phyloP scores from a whole-genome alignment of 83 land plant genomes.

The Larix sibirica region DNA sequence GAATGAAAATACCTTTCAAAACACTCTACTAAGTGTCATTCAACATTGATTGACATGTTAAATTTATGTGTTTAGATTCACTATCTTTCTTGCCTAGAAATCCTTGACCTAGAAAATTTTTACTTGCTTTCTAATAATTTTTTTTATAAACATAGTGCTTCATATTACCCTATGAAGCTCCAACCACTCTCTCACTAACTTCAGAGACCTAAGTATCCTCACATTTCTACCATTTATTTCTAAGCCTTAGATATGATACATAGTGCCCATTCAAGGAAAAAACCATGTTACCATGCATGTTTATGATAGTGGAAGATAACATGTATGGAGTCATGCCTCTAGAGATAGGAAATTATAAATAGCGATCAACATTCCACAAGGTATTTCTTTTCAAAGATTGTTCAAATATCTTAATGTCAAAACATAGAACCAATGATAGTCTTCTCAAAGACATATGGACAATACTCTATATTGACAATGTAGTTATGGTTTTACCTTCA shows the following conservation, averaged over 20 bases:
- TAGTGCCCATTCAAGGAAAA: constrained; percentile 63
- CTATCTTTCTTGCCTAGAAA: background rate
- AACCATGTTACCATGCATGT: constrained; percentile 73
- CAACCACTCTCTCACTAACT: constrained; percentile 68
- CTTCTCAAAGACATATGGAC: constrained; percentile 75
- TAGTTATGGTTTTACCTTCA: no score
- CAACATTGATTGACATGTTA: background rate
- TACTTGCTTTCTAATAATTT: constrained; percentile 30
- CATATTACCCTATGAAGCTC: constrained; percentile 81
- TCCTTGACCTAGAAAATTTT: constrained; percentile 7
- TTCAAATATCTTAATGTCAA: constrained; percentile 85
- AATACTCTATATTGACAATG: no score
- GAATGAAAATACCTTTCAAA: background rate
- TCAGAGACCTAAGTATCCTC: constrained; percentile 86
- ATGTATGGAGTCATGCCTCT: constrained; percentile 72
- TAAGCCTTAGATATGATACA: constrained; percentile 59
- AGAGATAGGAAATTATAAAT: constrained; percentile 79
- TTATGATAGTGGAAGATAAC: constrained; percentile 68
- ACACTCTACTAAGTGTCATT: background rate
- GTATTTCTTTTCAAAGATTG: constrained; percentile 58
- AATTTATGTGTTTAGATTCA: background rate
- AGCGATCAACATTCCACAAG: constrained; percentile 71
- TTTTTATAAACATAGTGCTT: constrained; percentile 75
- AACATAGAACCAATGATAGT: constrained; percentile 72
- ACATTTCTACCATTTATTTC: constrained; percentile 80